phyloP scores from a whole-genome alignment of 345 rosid genomes.

The Eutrema yunnanense region DNA sequence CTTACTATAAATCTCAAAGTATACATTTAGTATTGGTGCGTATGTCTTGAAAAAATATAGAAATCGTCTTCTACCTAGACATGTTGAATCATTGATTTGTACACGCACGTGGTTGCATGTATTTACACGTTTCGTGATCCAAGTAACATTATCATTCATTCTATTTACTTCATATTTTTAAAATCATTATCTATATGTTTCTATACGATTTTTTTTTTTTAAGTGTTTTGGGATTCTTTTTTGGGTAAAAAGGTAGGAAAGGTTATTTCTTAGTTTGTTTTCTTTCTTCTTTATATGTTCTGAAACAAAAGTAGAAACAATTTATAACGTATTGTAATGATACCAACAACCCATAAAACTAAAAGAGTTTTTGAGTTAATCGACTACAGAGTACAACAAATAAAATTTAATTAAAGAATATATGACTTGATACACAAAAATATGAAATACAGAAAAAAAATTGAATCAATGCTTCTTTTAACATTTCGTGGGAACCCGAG shows the following conservation, averaged over 20 bases:
- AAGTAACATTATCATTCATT: no score
- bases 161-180: no score
- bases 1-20: no score
- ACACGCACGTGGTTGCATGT: no score
- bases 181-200: no score
- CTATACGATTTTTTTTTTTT: background rate
- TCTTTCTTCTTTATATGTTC: background rate
- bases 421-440: background rate
- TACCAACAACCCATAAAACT: conserved; percentile 5
- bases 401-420: conserved; percentile 28
- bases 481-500: conserved; percentile 40
- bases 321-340: conserved; percentile 8
- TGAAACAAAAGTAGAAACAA: background rate
- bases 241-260: conserved; percentile 17
- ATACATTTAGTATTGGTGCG: no score
- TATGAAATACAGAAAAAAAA: background rate
- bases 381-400: conserved; percentile 18
- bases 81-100: no score
- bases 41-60: no score
- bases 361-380: conserved; percentile 6
- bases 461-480: conserved; percentile 4
- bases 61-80: no score
- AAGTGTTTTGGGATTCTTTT: conserved; percentile 4
- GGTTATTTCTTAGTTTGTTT: conserved; percentile 7
- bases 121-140: no score